Base-by-base conservation (phyloP, 2,329 filamentous ascomycete genomes). In the Cladosporium colombiae region DNA sequence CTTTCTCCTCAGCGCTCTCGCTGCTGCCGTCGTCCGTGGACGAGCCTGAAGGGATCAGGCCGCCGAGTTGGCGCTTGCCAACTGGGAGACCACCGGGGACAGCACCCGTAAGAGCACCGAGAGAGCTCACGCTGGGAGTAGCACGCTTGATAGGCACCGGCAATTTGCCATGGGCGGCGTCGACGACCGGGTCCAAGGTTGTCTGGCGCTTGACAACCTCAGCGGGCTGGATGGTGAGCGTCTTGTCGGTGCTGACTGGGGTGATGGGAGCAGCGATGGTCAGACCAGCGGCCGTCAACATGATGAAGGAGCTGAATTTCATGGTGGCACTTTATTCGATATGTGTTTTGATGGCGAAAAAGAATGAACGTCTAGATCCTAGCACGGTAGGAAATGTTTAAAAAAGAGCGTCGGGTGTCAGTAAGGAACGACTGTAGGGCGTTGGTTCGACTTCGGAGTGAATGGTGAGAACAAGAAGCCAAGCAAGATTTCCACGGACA, bases 211-310 rank as follows among this genome's bases (percentile, higher is more conserved):
- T 59, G 37, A n/a, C 35, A 16, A 59, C 56, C 23, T 31, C 56
- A 18, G 23, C 33, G 3, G 56, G 56, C 56, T 59, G 35, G 23
- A 59, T 23, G 23, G 35, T 59, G 21, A 59, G 56, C 56, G 27
- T 44, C 56, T 44, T 59, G 21, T 59, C 56, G 56, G 58, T 29
- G 37, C 2, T n/a, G 29, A 21, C 21, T 1, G 35, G 35, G 33
- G 14, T 25, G 59, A 62, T 35, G 35, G 61, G 61, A 14, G 29
- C 16, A 23, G 61, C 61, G 25, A 63, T 27, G 14, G 61, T 50
- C 14, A 63, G 33, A 37, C 61, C 61, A n/a, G 61, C 61, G 37
- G 61, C 50, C 18, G 61, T 63, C 35, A 63, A 21, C 16, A 35
- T 31, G 33, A 63, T 13, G 50, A 55, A 63, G 23, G 61, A 44